Evolutionary conservation across 2,329 filamentous ascomycete species (phyloP).

Genomic region (Ramularia collo-cygni): DNA sequence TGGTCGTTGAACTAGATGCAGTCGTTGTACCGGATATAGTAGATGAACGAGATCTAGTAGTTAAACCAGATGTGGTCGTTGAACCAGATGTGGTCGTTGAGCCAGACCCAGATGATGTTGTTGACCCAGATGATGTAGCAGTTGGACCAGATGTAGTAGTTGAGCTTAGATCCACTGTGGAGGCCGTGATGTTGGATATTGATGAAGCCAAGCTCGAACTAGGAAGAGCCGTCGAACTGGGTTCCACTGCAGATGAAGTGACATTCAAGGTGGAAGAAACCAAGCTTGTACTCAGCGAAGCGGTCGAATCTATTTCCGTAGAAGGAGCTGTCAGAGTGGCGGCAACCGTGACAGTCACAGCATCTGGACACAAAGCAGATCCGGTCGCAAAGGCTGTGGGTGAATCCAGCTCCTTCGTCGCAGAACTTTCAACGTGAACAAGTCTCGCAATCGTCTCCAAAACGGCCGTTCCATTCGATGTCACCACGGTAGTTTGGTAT

Average conservation of each 20-base stretch:
- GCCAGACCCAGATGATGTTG: neutral
- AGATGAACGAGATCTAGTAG: no score
- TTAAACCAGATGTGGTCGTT: neutral
- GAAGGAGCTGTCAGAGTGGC: neutral
- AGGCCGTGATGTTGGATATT: no score
- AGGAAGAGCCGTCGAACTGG: no score
- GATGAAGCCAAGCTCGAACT: no score
- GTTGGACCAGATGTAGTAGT: neutral
- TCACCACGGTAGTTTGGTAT: constrained; percentile 1
- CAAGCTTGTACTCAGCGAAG: no score
- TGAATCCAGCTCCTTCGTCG: neutral
- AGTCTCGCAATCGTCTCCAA: neutral
- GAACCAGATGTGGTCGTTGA: neutral
- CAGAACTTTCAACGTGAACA: neutral
- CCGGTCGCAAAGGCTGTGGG: neutral
- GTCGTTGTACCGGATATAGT: neutral
- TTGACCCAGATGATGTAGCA: no score
- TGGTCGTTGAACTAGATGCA: neutral
- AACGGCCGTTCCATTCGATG: neutral
- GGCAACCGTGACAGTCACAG: constrained; percentile 4
- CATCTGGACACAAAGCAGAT: neutral
- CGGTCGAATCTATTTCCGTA: no score
- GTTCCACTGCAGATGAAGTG: no score
- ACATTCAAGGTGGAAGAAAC: no score
- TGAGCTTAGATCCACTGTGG: no score